phyloP scores from a whole-genome alignment of 2,329 filamentous ascomycete genomes.

The Passalora sequoiae region DNA sequence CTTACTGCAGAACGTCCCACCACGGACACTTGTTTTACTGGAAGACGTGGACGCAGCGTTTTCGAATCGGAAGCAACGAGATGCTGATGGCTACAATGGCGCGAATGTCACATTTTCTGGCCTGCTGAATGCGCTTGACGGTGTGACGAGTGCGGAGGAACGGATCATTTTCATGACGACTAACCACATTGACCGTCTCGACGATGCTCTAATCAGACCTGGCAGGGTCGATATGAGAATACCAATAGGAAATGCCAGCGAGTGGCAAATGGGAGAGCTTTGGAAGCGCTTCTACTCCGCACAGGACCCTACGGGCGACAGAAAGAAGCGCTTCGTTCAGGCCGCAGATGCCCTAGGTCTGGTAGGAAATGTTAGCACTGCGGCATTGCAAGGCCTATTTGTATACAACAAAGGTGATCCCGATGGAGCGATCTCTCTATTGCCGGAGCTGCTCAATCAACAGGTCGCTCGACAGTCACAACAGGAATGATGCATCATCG shows the following conservation, averaged over 20 bases:
- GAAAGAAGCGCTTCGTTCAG: constrained; percentile 64
- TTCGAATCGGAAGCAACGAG: constrained; percentile 69
- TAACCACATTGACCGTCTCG: constrained; percentile 85
- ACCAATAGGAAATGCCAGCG: constrained; percentile 79
- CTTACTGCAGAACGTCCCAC: constrained; percentile 77
- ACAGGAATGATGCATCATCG: background rate
- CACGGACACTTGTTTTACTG: constrained; percentile 73
- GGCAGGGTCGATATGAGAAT: constrained; percentile 92
- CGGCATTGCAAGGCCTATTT: constrained; percentile 89
- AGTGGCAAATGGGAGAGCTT: constrained; percentile 76
- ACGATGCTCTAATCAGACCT: constrained; percentile 82
- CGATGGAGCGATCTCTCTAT: constrained; percentile 66
- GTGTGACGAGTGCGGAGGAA: constrained; percentile 91
- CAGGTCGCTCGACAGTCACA: background rate
- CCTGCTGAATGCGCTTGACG: constrained; percentile 66
- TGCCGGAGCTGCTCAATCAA: constrained; percentile 27
- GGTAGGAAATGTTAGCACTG: constrained; percentile 71
- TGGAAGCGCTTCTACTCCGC: constrained; percentile 96
- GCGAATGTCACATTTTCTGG: constrained; percentile 93
- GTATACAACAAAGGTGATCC: constrained; percentile 91
- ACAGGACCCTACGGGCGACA: constrained; percentile 59
- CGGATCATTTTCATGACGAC: constrained; percentile 90
- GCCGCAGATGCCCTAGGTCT: constrained; percentile 66
- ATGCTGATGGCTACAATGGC: constrained; percentile 77
- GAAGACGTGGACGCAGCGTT: constrained; percentile 93